Percentiles rank a stretch among this genome's conserved stretches.
Evolutionary conservation across 257 asterid genomes (phyloP).

Genomic region (Anisodus tanguticus): DNA sequence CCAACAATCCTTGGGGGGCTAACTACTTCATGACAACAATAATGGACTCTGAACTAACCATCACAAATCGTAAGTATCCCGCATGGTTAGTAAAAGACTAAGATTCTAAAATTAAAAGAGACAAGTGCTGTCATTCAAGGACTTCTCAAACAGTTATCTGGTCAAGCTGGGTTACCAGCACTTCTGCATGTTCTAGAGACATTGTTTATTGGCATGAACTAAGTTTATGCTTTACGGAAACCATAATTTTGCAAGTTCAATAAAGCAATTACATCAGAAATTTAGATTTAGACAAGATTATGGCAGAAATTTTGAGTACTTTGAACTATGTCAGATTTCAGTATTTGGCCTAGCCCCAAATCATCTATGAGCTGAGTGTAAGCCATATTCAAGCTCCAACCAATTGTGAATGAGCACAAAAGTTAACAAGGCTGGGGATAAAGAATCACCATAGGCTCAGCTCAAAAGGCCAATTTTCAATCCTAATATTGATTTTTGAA

Average conservation of each 20-base stretch:
- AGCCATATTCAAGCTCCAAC: slow-evolving; percentile 19
- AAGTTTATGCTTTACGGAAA: neutral
- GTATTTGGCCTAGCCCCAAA: slow-evolving; percentile 19
- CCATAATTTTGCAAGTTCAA: slow-evolving; percentile 11
- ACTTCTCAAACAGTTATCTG: neutral
- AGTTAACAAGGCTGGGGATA: neutral
- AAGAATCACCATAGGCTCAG: slow-evolving; percentile 19
- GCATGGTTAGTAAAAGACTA: neutral
- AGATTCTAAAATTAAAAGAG: slow-evolving; percentile 14
- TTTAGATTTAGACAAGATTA: slow-evolving; percentile 6
- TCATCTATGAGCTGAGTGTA: neutral
- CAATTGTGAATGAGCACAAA: slow-evolving; percentile 3
- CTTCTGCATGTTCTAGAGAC: slow-evolving; percentile 20
- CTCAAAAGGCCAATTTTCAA: neutral
- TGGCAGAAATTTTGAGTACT: neutral
- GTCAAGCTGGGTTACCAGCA: slow-evolving; percentile 10
- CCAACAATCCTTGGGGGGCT: neutral
- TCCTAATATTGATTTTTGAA: slow-evolving; percentile 4
- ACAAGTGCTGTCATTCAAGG: slow-evolving; percentile 17
- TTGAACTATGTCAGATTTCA: slow-evolving; percentile 21
- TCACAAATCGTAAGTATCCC: neutral
- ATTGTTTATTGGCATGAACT: neutral
- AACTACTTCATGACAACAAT: slow-evolving; percentile 19
- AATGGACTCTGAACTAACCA: slow-evolving; percentile 16
- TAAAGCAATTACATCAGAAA: neutral